Base-by-base conservation (phyloP, 1,139 yeast species). In the Yamadazyma sp. region DNA sequence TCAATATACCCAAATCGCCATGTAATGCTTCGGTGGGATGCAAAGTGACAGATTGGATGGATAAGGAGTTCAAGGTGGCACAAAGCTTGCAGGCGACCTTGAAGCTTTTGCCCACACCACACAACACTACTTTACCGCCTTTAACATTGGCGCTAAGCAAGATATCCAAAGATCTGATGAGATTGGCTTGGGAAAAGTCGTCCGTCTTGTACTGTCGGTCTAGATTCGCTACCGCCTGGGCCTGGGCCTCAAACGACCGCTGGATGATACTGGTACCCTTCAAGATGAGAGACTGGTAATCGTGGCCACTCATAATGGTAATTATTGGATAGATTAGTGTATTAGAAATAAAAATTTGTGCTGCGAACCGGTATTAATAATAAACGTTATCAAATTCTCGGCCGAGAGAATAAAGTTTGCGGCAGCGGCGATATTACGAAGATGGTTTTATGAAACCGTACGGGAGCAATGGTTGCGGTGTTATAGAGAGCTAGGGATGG, bases 11-110 rank as follows among this genome's bases (percentile, higher is more conserved):
- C 50, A 88, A 69, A 57, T 88, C 97, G 4, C 97, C 97, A 56
- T 88, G 97, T 22, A 89, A 66, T 0, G 96, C 96, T 46, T 88
- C 97, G 2, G 86, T 67, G 0, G 96, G 95, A 53, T 88, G 96
- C 42, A 88, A 64, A 2, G 75, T 53, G 0, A 80, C 75, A 0
- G 95, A 71, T 37, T 79, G 81, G 39, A 88, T 73, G 24, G 90
- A 82, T 42, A 88, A 67, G 1, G 95, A 86, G 54, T 84, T 86
- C 58, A 88, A 64, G 9, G 96, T 88, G 11, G 96, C 95, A 38
- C 80, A 87, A 18, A 85, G 65, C 57, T 88, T 88, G 40, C 76
- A 69, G 13, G 89, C 94, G 29, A 88, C 84, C 58, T 86, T 87
- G 59, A 67, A 79, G 6, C 92, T 82, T 59, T 88, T 88, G 7